These are phyloP conservation scores for Fraxinus dipetala DNA, from an alignment of 305 asterid genomes.

Conservation along the genomic window DNA sequence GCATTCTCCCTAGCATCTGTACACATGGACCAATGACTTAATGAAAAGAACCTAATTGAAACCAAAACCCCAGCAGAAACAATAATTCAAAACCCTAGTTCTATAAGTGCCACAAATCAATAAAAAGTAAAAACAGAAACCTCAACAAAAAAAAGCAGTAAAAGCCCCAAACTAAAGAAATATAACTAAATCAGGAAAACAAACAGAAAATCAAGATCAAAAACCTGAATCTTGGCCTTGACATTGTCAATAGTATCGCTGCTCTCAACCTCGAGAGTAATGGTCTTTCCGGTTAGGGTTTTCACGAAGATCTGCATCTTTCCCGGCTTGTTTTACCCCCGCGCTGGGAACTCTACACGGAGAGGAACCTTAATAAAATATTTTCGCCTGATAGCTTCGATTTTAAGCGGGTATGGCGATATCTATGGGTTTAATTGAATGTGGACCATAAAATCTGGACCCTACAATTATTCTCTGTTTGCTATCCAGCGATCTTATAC, in stretches of 20 bases:
- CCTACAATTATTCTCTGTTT: neutral
- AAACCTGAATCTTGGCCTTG: slow-evolving; percentile 51
- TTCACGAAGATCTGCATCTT: slow-evolving; percentile 57
- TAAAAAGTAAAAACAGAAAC: neutral
- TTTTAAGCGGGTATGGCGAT: neutral
- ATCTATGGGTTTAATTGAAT: neutral
- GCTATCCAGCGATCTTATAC: neutral
- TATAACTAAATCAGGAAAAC: neutral
- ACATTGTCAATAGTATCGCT: slow-evolving; percentile 49
- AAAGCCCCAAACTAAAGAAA: neutral
- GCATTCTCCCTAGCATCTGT: neutral
- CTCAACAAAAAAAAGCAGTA: neutral
- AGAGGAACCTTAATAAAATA: neutral
- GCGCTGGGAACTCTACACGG: neutral
- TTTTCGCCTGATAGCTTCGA: neutral
- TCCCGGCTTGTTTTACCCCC: neutral
- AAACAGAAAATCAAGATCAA: neutral
- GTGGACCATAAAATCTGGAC: neutral
- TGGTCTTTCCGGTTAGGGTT: slow-evolving; percentile 48
- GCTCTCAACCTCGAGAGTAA: slow-evolving; percentile 54
- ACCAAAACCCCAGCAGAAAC: neutral
- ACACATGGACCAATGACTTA: neutral
- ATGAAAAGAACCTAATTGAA: neutral
- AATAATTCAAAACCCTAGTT: neutral
- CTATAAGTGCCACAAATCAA: neutral